Base-by-base conservation (phyloP, 305 asterid genomes). In the Ilex paraguariensis region DNA sequence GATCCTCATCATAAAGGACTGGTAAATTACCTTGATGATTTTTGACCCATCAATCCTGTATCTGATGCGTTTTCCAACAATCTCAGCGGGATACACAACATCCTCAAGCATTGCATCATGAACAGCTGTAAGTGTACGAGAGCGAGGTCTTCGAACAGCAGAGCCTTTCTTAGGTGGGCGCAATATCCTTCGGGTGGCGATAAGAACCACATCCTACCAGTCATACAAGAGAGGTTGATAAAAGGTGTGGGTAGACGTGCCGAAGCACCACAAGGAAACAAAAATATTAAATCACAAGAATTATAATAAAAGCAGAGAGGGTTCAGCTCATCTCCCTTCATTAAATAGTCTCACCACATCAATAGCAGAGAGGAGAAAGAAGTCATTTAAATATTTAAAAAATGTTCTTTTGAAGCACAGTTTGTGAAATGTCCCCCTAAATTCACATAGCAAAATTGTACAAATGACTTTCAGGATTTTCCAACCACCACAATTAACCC, bases 91-190 rank as follows among this genome's bases (percentile, higher is more conserved):
- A 14, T 72, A 70, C 42, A 72, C 81, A 45, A 76, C 60, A 31
- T 76, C 81, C 75, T 73, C 81, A 6, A 76, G 73, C 60, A 70
- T 69, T 51, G 81, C 78, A 36, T 77, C 79, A 60, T 77, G 81
- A 17, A 77, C 82, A 28, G 79, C 51, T 49, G 76, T 73, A n/a
- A 73, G 73, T 10, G 79, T 77, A 54, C 79, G 61, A 54, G 70
- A 71, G 31, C 79, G 79, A 52, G 82, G 82, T 45, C 79, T 64
- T 48, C 73, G 82, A 51, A 66, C 77, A 31, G 82, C 82, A 52
- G 82, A 69, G 5, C 82, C 82, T 56, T 69, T 72, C 82, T 73
- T 77, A 42, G 79, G 82, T 46, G 76, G 79, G 57, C 73, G 74
- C 66, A 61, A 2, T 17, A 77, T 73, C 73, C 82, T 77, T 40